Evolutionary conservation across 345 rosid genomes (phyloP).

Genomic region (Gossypium anomalum): DNA sequence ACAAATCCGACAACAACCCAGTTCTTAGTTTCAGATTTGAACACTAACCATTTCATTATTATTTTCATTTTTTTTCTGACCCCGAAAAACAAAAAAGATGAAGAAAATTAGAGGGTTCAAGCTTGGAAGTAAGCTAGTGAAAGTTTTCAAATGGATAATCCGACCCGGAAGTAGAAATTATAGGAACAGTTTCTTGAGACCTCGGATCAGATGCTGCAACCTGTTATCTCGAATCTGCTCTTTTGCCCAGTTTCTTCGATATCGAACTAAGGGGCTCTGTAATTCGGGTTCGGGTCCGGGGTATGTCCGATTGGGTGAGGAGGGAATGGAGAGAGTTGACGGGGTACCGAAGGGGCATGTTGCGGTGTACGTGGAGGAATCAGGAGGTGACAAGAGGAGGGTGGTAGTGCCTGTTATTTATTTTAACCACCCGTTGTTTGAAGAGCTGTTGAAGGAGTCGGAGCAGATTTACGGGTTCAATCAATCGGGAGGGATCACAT

Average conservation of each 20-base stretch:
- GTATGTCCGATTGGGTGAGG: slow-evolving; percentile 38
- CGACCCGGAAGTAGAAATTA: slow-evolving; percentile 29
- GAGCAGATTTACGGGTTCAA: slow-evolving; percentile 72
- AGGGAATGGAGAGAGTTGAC: slow-evolving; percentile 4
- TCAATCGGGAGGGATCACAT: slow-evolving; percentile 66
- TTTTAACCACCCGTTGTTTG: slow-evolving; percentile 79
- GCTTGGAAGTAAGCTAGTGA: slow-evolving; percentile 41
- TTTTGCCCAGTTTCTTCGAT: slow-evolving; percentile 31
- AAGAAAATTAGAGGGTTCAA: slow-evolving; percentile 44
- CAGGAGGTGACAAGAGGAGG: slow-evolving; percentile 41
- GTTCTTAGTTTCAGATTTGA: not conserved
- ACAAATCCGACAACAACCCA: not conserved
- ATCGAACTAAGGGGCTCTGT: slow-evolving; percentile 37
- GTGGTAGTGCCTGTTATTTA: slow-evolving; percentile 70
- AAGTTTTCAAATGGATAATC: slow-evolving; percentile 39
- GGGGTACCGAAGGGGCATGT: slow-evolving; percentile 68
- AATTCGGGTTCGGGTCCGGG: slow-evolving; percentile 25
- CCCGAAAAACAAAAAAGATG: slow-evolving; percentile 16
- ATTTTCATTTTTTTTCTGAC: not conserved
- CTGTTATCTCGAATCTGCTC: slow-evolving; percentile 35
- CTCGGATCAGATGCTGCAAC: slow-evolving; percentile 11
- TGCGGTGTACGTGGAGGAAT: slow-evolving; percentile 66
- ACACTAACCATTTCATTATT: not conserved
- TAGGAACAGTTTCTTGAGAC: not conserved
- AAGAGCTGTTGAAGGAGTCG: slow-evolving; percentile 60